phyloP scores from a whole-genome alignment of 768 basidiomycete genomes.

The Rhodosporidiobolus odoratus region DNA sequence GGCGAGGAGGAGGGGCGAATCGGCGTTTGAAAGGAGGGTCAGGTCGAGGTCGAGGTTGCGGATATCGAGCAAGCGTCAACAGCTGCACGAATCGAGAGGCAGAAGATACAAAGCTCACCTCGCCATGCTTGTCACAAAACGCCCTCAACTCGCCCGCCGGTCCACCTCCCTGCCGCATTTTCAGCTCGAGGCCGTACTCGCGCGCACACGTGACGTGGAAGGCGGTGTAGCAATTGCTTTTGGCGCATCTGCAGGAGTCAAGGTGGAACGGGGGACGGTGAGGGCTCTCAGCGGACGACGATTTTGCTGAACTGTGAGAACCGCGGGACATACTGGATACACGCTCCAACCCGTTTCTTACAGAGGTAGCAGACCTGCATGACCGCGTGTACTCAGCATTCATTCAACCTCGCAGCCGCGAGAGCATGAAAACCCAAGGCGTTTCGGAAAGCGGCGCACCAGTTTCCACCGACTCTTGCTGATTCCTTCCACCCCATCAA shows the following conservation, averaged over 20 bases:
- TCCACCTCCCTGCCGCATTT: slow-evolving; percentile 45
- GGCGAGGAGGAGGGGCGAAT: too few species aligned
- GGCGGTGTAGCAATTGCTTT: slow-evolving; percentile 79
- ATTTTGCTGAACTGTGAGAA: too few species aligned
- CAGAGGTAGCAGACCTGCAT: slow-evolving; percentile 61
- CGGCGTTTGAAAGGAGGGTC: too few species aligned
- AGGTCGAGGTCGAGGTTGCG: too few species aligned
- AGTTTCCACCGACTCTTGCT: slow-evolving; percentile 90
- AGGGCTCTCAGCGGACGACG: too few species aligned
- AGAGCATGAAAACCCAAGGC: background rate
- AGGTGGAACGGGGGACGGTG: background rate
- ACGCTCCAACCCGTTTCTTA: slow-evolving; percentile 65
- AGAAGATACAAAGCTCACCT: slow-evolving; percentile 55
- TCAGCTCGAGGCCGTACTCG: slow-evolving; percentile 69
- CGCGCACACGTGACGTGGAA: slow-evolving; percentile 94
- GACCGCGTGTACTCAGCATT: background rate
- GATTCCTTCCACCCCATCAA: slow-evolving; percentile 80
- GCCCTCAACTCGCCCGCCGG: slow-evolving; percentile 55
- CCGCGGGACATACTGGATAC: slow-evolving; percentile 61
- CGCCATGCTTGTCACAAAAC: slow-evolving; percentile 85
- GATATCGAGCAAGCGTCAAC: too few species aligned
- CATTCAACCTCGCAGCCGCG: background rate
- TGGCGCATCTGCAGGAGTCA: slow-evolving; percentile 58
- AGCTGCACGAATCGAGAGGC: background rate
- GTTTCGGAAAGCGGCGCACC: slow-evolving; percentile 55